These are phyloP conservation scores for Penicillium fuscoglaucum DNA, from an alignment of 2,329 filamentous ascomycete species.

Conservation along the genomic window DNA sequence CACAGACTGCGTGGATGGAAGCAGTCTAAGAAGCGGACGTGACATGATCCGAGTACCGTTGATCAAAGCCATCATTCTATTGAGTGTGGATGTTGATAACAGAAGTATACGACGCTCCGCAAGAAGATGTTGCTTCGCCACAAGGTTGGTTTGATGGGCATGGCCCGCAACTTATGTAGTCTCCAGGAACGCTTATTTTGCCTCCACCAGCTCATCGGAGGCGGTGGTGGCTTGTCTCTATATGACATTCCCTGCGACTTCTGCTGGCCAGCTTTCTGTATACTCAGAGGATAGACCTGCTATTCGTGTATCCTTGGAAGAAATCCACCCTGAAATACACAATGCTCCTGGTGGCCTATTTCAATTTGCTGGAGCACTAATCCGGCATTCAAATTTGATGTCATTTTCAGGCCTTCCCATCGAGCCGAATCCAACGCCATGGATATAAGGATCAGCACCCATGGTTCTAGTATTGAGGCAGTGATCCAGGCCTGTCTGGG, in stretches of 20 bases:
- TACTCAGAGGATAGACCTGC: neutral
- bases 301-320: neutral
- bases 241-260: neutral
- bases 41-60: slow-evolving; percentile 4
- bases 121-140: neutral
- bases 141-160: neutral
- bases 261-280: neutral
- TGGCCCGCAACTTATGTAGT: slow-evolving; percentile 1
- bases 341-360: neutral
- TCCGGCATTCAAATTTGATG: slow-evolving; percentile 6
- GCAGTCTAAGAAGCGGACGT: slow-evolving; percentile 5
- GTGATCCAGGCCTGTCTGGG: neutral
- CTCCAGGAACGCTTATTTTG: neutral
- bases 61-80: neutral
- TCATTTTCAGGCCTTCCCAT: neutral
- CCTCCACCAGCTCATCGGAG: slow-evolving; percentile 5
- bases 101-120: neutral
- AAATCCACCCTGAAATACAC: neutral
- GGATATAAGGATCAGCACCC: neutral
- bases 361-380: slow-evolving; percentile 5
- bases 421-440: neutral
- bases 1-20: slow-evolving; percentile 3
- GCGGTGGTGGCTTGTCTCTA: neutral
- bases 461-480: slow-evolving; percentile 1
- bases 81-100: neutral